Evolutionary conservation across 192 early-diverging fungal species (phyloP).

Genomic region (Coemansia sp.): DNA sequence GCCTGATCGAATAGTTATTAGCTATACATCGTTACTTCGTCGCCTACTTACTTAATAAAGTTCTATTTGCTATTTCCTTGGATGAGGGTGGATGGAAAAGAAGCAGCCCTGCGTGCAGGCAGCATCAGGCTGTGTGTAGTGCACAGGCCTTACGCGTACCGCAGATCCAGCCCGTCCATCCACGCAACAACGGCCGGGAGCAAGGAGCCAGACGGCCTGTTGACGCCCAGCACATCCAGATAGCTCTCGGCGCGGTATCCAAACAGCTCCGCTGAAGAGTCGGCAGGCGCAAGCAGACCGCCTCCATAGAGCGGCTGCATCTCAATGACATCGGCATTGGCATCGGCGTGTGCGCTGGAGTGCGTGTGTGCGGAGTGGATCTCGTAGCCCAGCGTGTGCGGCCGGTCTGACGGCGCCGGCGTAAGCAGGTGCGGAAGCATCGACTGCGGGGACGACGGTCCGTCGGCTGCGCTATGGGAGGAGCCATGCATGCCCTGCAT

Average conservation of each 20-base stretch:
- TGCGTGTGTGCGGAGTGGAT: background rate
- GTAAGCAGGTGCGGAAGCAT: background rate
- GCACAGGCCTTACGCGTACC: background rate
- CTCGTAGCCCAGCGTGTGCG: too few species aligned
- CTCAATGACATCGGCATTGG: background rate
- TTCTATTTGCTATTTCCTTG: background rate
- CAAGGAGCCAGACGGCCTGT: constrained; percentile 26
- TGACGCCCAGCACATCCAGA: constrained; percentile 33
- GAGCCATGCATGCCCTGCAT: too few species aligned
- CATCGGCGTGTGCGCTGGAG: background rate
- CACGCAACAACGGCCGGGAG: constrained; percentile 35
- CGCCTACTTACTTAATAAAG: background rate
- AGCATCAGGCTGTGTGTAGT: background rate
- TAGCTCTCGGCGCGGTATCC: background rate
- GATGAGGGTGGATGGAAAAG: background rate
- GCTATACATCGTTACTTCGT: background rate
- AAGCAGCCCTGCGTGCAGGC: background rate
- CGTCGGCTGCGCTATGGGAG: too few species aligned
- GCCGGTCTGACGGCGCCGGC: background rate
- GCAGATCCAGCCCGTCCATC: constrained; percentile 53
- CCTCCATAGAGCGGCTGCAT: constrained; percentile 2
- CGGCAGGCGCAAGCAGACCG: background rate
- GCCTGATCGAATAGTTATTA: background rate
- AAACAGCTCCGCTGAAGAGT: background rate
- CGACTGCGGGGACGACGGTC: too few species aligned